Evolutionary conservation across 352 stramenopile species (phyloP).

Genomic region (Peronospora farinosa): DNA sequence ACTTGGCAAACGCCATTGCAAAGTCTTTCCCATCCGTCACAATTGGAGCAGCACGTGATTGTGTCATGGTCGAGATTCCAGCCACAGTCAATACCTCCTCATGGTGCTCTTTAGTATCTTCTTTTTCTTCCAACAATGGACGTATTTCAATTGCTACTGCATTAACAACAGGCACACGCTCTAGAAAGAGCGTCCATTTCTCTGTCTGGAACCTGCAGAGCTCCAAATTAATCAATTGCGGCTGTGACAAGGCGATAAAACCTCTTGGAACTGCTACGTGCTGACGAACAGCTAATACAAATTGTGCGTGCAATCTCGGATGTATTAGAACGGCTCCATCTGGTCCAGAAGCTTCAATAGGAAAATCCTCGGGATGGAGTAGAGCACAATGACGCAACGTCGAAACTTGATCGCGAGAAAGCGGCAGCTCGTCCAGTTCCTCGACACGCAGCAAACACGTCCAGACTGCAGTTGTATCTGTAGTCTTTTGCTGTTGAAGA

Average conservation of each 20-base stretch:
- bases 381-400: constrained; percentile 47
- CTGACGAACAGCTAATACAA: constrained; percentile 50
- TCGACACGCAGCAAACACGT: constrained; percentile 33
- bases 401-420: constrained; percentile 13
- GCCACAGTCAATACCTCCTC: too few relatives aligned
- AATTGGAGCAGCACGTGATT: constrained; percentile 12
- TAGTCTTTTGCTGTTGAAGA: constrained; percentile 27
- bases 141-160: constrained; percentile 66
- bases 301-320: constrained; percentile 67
- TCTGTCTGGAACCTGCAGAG: constrained; percentile 66
- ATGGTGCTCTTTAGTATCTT: constrained; percentile 11
- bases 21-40: constrained; percentile 49
- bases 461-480: constrained; percentile 24
- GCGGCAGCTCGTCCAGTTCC: constrained; percentile 36
- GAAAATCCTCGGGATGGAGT: constrained; percentile 61
- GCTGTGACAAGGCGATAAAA: constrained; percentile 51
- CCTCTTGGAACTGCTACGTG: constrained; percentile 37
- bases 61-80: neutral
- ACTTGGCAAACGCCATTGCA: constrained; percentile 45
- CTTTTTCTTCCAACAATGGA: constrained; percentile 29
- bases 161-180: constrained; percentile 36
- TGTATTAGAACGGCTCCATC: constrained; percentile 39
- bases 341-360: constrained; percentile 7
- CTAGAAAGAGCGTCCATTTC: constrained; percentile 69
- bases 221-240: constrained; percentile 78